Conservation (phyloP, 2,329 filamentous ascomycete species). For the Sporothrix euskadiensis region DNA sequence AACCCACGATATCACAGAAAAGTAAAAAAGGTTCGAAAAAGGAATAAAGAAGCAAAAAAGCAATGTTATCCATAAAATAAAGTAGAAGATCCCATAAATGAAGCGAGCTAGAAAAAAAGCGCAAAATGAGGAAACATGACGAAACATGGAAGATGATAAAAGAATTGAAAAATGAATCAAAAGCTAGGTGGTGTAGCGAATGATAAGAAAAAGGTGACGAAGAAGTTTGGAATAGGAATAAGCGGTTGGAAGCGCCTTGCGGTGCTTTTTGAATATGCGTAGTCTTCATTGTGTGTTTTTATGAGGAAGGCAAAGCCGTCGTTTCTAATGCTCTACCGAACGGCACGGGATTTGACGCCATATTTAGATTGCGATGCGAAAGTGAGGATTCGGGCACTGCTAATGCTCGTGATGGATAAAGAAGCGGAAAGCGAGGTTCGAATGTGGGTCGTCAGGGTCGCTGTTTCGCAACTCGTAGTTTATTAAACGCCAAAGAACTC, state of each 20-base stretch:
- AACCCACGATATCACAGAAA: neutral
- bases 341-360: neutral
- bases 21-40: neutral
- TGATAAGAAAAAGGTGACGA: neutral
- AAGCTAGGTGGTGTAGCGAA: constrained; percentile 11
- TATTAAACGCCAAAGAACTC: constrained; percentile 59
- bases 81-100: neutral
- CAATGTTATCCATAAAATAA: constrained; percentile 2
- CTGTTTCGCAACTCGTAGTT: neutral
- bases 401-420: neutral
- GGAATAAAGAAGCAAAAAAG: neutral
- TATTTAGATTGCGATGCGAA: neutral
- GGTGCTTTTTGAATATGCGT: constrained; percentile 2
- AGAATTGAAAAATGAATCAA: neutral
- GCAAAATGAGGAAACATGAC: neutral
- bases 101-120: neutral
- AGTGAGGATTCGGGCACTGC: neutral
- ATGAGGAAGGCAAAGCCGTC: constrained; percentile 22
- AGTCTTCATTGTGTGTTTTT: neutral
- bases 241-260: neutral
- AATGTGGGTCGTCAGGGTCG: neutral
- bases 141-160: neutral
- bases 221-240: neutral
- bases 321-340: constrained; percentile 28
- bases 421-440: neutral